phyloP scores from a whole-genome alignment of 805 yeast species.

The Saccharomycopsis fodiens region DNA sequence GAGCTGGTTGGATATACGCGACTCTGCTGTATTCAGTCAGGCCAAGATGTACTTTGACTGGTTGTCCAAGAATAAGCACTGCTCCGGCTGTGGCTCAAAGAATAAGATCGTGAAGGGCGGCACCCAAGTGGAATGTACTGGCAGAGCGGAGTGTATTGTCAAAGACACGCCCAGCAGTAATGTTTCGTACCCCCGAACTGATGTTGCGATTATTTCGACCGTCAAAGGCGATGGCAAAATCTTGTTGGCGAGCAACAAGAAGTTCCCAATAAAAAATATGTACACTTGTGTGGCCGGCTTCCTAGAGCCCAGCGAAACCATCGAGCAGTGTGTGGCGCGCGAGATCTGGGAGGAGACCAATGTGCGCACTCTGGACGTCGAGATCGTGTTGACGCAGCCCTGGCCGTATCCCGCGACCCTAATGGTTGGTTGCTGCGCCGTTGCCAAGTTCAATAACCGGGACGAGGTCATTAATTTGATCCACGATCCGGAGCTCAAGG shows the following conservation, averaged over 20 bases:
- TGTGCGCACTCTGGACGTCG: constrained; percentile 39
- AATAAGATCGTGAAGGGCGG: constrained; percentile 62
- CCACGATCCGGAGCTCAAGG: constrained; percentile 81
- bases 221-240: constrained; percentile 56
- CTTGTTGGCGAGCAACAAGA: constrained; percentile 63
- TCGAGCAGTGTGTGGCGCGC: constrained; percentile 78
- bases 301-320: constrained; percentile 88
- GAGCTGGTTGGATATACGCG: constrained; percentile 27
- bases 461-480: constrained; percentile 61
- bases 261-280: constrained; percentile 47
- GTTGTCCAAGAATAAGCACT: constrained; percentile 61
- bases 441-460: constrained; percentile 58
- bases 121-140: constrained; percentile 46
- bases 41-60: constrained; percentile 81
- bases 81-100: constrained; percentile 77
- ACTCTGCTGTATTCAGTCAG: constrained; percentile 69
- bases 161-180: constrained; percentile 35
- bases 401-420: constrained; percentile 96
- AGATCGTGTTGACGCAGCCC: constrained; percentile 73
- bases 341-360: constrained; percentile 97
- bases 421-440: constrained; percentile 86
- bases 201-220: constrained; percentile 79
- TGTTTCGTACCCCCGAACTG: constrained; percentile 91
- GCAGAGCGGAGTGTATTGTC: constrained; percentile 29
- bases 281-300: constrained; percentile 90